Evolutionary conservation across 805 yeast species (phyloP).

Genomic region (Millerozyma miso): DNA sequence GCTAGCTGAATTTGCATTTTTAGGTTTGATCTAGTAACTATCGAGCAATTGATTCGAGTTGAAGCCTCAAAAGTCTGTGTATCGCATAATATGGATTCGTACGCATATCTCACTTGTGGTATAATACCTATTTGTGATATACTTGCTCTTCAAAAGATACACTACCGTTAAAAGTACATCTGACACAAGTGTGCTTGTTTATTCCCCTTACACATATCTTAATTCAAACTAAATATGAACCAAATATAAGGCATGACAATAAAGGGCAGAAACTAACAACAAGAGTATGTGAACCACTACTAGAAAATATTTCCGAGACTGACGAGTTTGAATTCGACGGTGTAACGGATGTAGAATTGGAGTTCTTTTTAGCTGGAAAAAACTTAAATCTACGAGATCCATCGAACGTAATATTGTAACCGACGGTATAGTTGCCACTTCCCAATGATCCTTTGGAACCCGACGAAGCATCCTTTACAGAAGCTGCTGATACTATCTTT

Average conservation of each 20-base stretch:
- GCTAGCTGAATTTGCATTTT: background rate
- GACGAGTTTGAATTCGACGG: background rate
- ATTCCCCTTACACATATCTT: background rate
- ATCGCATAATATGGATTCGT: background rate
- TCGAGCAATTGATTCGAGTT: no score
- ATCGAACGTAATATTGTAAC: background rate
- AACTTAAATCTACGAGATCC: background rate
- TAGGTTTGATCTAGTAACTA: no score
- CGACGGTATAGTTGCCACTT: background rate
- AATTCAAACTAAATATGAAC: background rate
- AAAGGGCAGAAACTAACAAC: background rate
- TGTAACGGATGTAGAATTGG: background rate
- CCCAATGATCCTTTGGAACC: background rate
- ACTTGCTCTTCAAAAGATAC: no score
- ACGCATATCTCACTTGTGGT: background rate
- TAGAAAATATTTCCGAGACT: background rate
- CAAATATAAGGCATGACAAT: background rate
- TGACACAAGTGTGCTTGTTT: background rate
- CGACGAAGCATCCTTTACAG: background rate
- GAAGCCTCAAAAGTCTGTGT: no score
- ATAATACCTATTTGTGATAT: no score
- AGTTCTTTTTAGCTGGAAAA: background rate
- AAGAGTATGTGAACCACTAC: background rate
- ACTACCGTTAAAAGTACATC: no score
- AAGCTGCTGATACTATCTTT: background rate